Percentiles rank a stretch among this genome's conserved stretches.
Evolutionary conservation across 2,329 filamentous ascomycete genomes (phyloP).

Genomic region (Lomentospora prolificans): DNA sequence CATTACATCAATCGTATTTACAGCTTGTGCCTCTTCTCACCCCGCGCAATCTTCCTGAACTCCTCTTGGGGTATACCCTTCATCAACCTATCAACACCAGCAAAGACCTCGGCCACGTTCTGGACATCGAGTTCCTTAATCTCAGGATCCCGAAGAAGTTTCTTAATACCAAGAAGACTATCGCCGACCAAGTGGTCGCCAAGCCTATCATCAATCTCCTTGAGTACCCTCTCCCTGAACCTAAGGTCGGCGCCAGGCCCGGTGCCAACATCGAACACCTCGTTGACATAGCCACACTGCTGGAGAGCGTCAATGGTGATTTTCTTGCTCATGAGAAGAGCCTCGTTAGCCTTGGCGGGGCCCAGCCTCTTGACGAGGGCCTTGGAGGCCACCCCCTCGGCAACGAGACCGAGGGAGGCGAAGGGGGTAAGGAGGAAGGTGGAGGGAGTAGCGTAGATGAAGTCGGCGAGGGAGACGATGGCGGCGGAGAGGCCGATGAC

Average conservation of each 20-base stretch:
- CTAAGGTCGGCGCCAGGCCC: conserved; percentile 51
- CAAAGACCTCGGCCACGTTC: conserved; percentile 78
- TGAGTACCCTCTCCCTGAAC: conserved; percentile 63
- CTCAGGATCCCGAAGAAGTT: conserved; percentile 65
- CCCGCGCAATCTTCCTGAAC: conserved; percentile 73
- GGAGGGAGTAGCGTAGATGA: conserved; percentile 76
- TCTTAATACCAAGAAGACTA: conserved; percentile 76
- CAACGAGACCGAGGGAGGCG: conserved; percentile 76
- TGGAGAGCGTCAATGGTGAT: conserved; percentile 67
- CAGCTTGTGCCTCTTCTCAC: conserved; percentile 92
- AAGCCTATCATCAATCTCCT: conserved; percentile 71
- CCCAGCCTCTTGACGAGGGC: conserved; percentile 76
- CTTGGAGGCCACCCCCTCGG: conserved; percentile 73
- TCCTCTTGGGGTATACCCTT: conserved; percentile 77
- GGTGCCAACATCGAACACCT: conserved; percentile 51
- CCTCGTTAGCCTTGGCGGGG: conserved; percentile 77
- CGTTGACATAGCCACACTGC: conserved; percentile 73
- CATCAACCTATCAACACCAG: conserved; percentile 71
- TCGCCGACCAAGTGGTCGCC: conserved; percentile 72
- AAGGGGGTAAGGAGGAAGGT: conserved; percentile 88
- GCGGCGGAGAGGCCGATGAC: conserved; percentile 83
- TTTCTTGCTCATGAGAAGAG: conserved; percentile 78
- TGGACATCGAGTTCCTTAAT: conserved; percentile 63
- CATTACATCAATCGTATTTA: no score
- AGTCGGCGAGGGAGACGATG: conserved; percentile 74